phyloP scores from a whole-genome alignment of 2,329 filamentous ascomycete genomes.

The Bipolaris bicolor region DNA sequence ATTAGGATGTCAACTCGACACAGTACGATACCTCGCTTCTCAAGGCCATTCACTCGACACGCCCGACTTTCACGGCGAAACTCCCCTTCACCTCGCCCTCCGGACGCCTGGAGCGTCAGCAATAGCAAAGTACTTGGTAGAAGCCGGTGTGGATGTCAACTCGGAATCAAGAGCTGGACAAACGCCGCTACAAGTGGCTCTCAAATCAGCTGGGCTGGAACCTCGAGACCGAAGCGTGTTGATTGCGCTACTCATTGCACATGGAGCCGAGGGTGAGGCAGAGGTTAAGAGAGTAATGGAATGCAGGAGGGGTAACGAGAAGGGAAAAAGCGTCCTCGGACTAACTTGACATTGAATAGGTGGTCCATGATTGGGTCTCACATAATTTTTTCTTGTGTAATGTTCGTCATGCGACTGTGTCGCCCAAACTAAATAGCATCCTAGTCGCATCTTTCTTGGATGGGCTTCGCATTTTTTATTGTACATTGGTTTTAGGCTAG shows the following conservation, averaged over 20 bases:
- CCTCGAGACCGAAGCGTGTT: slow-evolving; percentile 37
- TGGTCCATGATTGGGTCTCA: background rate
- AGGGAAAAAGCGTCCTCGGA: slow-evolving; percentile 30
- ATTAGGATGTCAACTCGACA: slow-evolving; percentile 32
- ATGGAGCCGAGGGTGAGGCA: slow-evolving; percentile 35
- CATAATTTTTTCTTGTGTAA: background rate
- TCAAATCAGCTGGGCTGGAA: slow-evolving; percentile 29
- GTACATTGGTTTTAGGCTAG: background rate
- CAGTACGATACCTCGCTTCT: slow-evolving; percentile 35
- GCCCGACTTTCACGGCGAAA: slow-evolving; percentile 36
- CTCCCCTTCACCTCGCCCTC: slow-evolving; percentile 41
- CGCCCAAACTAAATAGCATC: background rate
- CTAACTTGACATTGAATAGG: slow-evolving; percentile 13
- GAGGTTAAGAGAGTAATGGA: slow-evolving; percentile 22
- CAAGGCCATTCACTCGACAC: slow-evolving; percentile 37
- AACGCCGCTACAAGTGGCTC: slow-evolving; percentile 33
- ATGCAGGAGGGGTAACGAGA: slow-evolving; percentile 26
- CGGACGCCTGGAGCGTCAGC: slow-evolving; percentile 34
- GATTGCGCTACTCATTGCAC: slow-evolving; percentile 36
- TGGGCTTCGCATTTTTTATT: background rate
- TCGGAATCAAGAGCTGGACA: slow-evolving; percentile 26
- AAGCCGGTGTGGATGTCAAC: slow-evolving; percentile 43
- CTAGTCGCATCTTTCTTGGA: background rate
- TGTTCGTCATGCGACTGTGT: background rate
- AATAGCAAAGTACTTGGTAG: slow-evolving; percentile 37